Evolutionary conservation across 768 basidiomycete genomes (phyloP), one percentile per base, ranked within the genome.

Genomic region (Lactifluus piperatus): DNA sequence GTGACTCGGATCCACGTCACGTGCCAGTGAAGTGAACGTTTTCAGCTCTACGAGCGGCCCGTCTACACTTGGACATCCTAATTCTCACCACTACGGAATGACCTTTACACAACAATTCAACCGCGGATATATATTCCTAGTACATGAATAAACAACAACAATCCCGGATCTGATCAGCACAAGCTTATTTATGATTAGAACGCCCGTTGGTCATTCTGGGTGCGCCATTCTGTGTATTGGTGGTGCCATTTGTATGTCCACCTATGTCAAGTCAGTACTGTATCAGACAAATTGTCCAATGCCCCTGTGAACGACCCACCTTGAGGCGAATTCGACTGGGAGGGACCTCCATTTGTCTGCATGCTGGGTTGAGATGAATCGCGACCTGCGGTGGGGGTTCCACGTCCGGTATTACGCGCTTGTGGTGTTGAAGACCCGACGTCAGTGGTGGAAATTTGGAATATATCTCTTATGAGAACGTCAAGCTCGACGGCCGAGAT

Each of bases 231-330:
- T n/a, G n/a, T n/a, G n/a, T n/a, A n/a, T 34, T 52, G 14, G 18
- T 5, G n/a, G 6, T 16, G 47, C 52, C 47, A n/a, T 53, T 57
- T 14, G 56, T 24, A 29, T 37, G 18, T 2, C 41, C 48, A 30
- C 51, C 13, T n/a, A 51, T 16, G 14, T 10, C 30, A 37, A 39
- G 51, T 62, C 57, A 56, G 54, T 18, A 56, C 7, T 20, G 20
- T 24, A 41, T 39, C 52, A 51, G 53, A 36, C 14, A 14, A 34
- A 4, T 5, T 20, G n/a, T 16, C 13, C n/a, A n/a, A 32, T 44
- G 50, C 6, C 44, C 54, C 24, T 26, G 46, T 52, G 37, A 34
- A 36, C 46, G 37, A 59, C 58, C 26, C 46, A 64, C 64, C 57
- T 64, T 55, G 54, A 1, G 39, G 13, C 14, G 51, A 18, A 13